Evolutionary conservation across 139 green algal species (phyloP).

Genomic region (Closterium sp.): DNA sequence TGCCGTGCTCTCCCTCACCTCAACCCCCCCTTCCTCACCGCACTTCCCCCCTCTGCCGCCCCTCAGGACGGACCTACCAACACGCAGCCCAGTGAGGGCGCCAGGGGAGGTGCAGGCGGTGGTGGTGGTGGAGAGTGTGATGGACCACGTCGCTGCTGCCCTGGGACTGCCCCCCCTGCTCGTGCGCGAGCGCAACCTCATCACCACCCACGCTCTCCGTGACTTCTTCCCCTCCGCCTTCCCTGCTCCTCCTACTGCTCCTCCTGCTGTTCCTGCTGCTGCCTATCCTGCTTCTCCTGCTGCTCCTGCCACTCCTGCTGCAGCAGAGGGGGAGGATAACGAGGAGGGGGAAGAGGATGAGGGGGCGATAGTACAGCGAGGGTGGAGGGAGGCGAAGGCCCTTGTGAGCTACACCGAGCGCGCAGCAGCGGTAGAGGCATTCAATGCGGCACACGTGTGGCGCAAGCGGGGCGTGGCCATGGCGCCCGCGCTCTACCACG

Average conservation of each 20-base stretch:
- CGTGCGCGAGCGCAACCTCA: constrained; percentile 73
- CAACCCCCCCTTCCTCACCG: not conserved
- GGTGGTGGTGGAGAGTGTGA: constrained; percentile 26
- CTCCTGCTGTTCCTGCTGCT: not conserved
- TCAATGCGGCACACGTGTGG: constrained; percentile 67
- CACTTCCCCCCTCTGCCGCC: not conserved
- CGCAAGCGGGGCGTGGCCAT: constrained; percentile 85
- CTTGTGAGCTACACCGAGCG: constrained; percentile 48
- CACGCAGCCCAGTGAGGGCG: constrained; percentile 83
- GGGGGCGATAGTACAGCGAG: constrained; percentile 7
- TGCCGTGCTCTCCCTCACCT: not conserved
- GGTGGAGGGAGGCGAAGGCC: constrained; percentile 63
- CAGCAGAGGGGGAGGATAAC: not conserved
- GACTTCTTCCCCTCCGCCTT: not conserved
- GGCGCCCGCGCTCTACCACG: constrained; percentile 89
- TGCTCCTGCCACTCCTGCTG: not conserved
- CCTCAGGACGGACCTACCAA: constrained; percentile 79
- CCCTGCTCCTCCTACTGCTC: constrained; percentile 17
- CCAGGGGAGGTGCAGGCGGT: constrained; percentile 25
- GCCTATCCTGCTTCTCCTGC: no score
- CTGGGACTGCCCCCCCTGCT: not conserved
- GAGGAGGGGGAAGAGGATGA: constrained; percentile 26
- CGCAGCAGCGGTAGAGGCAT: constrained; percentile 55
- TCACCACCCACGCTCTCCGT: constrained; percentile 36
- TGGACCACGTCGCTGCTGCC: constrained; percentile 34